Evolutionary conservation across 257 asterid species (phyloP).

Genomic region (Scutellaria barbata): DNA sequence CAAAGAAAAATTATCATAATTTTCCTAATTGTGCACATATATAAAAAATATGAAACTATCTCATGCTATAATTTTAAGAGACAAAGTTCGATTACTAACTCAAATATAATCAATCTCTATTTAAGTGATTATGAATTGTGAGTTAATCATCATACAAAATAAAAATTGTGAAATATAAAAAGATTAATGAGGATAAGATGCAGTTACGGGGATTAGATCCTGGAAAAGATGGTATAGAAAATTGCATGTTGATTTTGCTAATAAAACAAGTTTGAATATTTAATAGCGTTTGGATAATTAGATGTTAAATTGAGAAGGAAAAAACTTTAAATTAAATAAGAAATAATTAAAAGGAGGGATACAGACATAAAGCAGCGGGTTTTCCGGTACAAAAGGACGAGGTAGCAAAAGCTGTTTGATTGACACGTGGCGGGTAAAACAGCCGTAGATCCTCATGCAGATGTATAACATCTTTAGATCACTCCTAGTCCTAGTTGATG

Average conservation of each 20-base stretch:
- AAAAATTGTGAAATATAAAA: no score
- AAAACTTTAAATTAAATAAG: slow-evolving; percentile 13
- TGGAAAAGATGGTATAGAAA: no score
- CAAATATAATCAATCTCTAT: no score
- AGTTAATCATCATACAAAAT: no score
- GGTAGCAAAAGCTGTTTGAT: slow-evolving; percentile 53
- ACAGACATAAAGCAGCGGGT: slow-evolving; percentile 83
- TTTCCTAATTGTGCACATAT: no score
- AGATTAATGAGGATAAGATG: no score
- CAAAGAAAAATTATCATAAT: no score
- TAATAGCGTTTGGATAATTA: slow-evolving; percentile 32
- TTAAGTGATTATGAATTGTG: no score
- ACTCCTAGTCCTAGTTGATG: slow-evolving; percentile 31
- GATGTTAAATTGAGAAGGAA: slow-evolving; percentile 29
- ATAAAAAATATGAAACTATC: no score
- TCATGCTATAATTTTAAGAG: no score
- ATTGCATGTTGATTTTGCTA: slow-evolving; percentile 2
- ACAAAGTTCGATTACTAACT: no score
- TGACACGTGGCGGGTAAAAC: slow-evolving; percentile 44
- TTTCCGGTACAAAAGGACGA: slow-evolving; percentile 67
- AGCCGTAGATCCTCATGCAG: slow-evolving; percentile 49
- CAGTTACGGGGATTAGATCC: no score
- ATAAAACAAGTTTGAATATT: background rate
- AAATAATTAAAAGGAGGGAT: slow-evolving; percentile 34
- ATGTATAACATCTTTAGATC: slow-evolving; percentile 43